phyloP scores from a whole-genome alignment of 2,329 filamentous ascomycete genomes.

The Pseudogymnoascus sp. region DNA sequence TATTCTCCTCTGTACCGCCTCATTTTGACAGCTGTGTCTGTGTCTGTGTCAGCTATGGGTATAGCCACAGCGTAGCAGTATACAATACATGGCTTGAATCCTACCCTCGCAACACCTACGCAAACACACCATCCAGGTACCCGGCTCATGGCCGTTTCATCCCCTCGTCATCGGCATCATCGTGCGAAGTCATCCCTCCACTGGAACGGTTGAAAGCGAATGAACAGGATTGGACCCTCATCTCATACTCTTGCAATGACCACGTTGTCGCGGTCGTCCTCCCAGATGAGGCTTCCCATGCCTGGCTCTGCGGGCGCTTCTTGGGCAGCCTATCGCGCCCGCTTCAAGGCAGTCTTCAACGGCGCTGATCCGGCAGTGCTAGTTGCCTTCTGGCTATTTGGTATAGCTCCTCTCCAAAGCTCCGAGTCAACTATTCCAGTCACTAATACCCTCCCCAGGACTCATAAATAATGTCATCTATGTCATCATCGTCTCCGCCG shows the following conservation, averaged over 20 bases:
- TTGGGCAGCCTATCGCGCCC: conserved; percentile 66
- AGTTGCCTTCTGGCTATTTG: conserved; percentile 87
- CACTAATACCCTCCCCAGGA: conserved; percentile 43
- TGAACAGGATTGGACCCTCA: neutral
- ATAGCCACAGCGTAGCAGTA: neutral
- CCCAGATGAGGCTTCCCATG: conserved; percentile 43
- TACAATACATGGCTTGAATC: neutral
- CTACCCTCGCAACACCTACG: neutral
- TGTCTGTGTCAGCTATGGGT: neutral
- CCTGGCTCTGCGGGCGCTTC: conserved; percentile 57
- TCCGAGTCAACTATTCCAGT: conserved; percentile 4
- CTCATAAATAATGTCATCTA: conserved; percentile 97
- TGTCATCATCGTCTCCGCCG: conserved; percentile 91
- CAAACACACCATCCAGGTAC: conserved; percentile 5
- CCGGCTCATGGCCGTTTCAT: conserved; percentile 2
- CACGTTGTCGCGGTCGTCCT: neutral
- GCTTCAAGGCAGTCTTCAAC: conserved; percentile 56
- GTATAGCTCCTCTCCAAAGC: conserved; percentile 41
- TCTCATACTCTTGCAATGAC: neutral
- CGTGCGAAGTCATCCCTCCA: neutral
- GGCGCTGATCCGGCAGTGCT: conserved; percentile 67
- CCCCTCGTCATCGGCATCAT: conserved; percentile 3
- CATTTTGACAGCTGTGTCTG: neutral
- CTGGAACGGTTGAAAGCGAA: conserved; percentile 2
- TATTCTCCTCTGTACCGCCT: neutral